Conservation (phyloP, 345 rosid species). For the Bruguiera gymnorhiza region DNA sequence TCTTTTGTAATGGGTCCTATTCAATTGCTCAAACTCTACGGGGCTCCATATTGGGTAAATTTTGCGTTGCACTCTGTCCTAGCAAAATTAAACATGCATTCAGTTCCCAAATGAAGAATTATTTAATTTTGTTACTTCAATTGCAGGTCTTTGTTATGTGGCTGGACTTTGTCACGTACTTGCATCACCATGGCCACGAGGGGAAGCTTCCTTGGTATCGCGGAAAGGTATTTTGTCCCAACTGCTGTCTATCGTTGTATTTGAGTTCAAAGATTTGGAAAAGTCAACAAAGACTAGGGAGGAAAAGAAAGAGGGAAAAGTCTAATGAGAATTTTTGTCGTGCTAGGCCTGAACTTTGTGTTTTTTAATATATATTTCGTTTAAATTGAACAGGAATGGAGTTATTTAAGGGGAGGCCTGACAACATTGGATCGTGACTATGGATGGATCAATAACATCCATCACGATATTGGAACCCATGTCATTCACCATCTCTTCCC, state of each 20-base stretch:
- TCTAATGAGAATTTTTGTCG: neutral
- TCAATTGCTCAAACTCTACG: slow-evolving; percentile 24
- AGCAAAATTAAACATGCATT: no score
- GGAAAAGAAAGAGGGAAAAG: neutral
- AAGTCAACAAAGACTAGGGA: neutral
- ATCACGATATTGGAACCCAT: slow-evolving; percentile 89
- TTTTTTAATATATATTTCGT: no score
- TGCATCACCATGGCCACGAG: slow-evolving; percentile 86
- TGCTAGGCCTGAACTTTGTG: neutral
- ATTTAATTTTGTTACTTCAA: neutral
- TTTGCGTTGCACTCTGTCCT: neutral
- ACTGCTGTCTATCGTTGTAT: neutral
- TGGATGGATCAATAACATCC: slow-evolving; percentile 66
- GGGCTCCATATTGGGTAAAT: slow-evolving; percentile 24
- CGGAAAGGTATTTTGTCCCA: slow-evolving; percentile 55
- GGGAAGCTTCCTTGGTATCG: slow-evolving; percentile 90
- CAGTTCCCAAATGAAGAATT: neutral
- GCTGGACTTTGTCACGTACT: slow-evolving; percentile 81
- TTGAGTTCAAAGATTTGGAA: slow-evolving; percentile 1
- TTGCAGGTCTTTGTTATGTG: slow-evolving; percentile 64
- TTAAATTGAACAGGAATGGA: slow-evolving; percentile 57
- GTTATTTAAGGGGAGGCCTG: slow-evolving; percentile 78
- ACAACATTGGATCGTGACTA: slow-evolving; percentile 83
- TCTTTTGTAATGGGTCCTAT: slow-evolving; percentile 27
- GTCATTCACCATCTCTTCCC: slow-evolving; percentile 90